Base-by-base conservation (phyloP, 495 filamentous ascomycete species). In the Tuber aestivum region DNA sequence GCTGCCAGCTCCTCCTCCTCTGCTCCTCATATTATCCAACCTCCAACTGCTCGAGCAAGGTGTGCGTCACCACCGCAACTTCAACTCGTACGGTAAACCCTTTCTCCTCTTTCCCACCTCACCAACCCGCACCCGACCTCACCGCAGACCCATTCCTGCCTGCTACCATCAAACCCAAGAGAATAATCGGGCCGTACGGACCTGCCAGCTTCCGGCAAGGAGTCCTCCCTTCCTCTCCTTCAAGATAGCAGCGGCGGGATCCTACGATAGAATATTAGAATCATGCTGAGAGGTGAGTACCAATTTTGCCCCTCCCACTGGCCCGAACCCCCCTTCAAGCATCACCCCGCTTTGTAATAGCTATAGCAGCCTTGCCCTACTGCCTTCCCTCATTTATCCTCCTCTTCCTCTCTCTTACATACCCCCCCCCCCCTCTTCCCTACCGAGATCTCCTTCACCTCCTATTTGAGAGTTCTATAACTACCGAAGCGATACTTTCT, bases 51-150 rank as follows among this genome's bases (percentile, higher is more conserved):
- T 18, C 56, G 27, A 65, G 56, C 56, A 35, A 65, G 56, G 56
- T 27, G 56, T 65, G 56, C 56, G 56, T 65, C 56, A 65, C 56
- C 56, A 65, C 56, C 56, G 27, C 27, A 27, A 65, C 56, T 65
- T 27, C 27, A 65, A 65, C 27, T 27, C 14, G 32, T 18, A 35
- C 56, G 16, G 27, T 27, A 16, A 10, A 35, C 56, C 56, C 56
- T 65, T 65, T 65, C 56, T 65, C 56, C 56, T 65, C 56, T 35
- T 18, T 35, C 27, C 14, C 56, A 35, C 56, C 27, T 65, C 56
- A 32, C n/a, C 48, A 65, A 65, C 56, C 14, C 56, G 32, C 27
- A 32, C 12, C 27, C 9, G 6, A 65, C n/a, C 14, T 32, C 45
- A 23, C 23, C 21, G 7, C 21, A 50, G 45, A n/a, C 23, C 14